A percentile compares a stretch with the other conserved stretches of the same genome.
phyloP scores from a whole-genome alignment of 148 eudicot species.

The Silene latifolia region DNA sequence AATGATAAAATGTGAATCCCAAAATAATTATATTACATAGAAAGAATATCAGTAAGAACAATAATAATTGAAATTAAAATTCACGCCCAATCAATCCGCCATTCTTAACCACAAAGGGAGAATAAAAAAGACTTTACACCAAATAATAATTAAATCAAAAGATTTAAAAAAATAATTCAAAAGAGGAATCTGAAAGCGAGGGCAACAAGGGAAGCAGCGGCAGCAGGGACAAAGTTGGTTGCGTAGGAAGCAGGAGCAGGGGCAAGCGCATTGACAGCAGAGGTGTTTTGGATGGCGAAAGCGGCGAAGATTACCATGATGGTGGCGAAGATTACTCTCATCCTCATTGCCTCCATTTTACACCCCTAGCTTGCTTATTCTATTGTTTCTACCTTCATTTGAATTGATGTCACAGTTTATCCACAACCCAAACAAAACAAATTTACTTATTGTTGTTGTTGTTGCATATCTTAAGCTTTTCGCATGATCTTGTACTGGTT shows the following conservation, averaged over 20 bases:
- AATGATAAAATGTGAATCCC: neutral
- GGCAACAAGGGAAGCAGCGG: slow-evolving; percentile 31
- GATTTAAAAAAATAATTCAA: too few species aligned
- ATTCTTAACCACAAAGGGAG: too few species aligned
- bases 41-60: neutral
- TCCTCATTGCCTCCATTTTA: neutral
- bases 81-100: too few species aligned
- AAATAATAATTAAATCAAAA: too few species aligned
- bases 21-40: neutral
- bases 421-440: too few species aligned
- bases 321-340: slow-evolving; percentile 20
- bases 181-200: slow-evolving; percentile 30
- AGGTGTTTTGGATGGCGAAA: slow-evolving; percentile 27
- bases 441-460: too few species aligned
- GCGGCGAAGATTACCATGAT: slow-evolving; percentile 32
- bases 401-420: too few species aligned
- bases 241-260: slow-evolving; percentile 36
- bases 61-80: neutral
- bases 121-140: too few species aligned
- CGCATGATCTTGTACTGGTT: slow-evolving; percentile 20
- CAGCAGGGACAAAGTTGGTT: slow-evolving; percentile 29
- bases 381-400: neutral
- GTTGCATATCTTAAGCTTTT: slow-evolving; percentile 4
- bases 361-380: neutral
- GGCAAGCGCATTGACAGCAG: slow-evolving; percentile 35